These are phyloP conservation scores for Sugiyamaella lignohabitans DNA, from an alignment of 805 yeast genomes.

Conservation along the genomic window DNA sequence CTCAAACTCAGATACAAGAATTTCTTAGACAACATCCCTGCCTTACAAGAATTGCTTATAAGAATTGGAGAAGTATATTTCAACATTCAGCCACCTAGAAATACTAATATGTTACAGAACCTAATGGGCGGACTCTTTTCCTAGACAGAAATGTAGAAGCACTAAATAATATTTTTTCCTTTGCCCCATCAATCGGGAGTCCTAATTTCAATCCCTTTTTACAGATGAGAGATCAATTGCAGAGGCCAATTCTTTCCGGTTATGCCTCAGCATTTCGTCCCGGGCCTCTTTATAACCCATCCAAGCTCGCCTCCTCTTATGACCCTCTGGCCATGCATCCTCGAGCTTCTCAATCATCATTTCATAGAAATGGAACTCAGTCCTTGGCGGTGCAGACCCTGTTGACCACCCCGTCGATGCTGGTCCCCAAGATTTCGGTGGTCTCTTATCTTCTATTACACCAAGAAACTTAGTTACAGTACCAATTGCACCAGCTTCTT, in stretches of 20 bases:
- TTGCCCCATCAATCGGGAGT: too few species aligned
- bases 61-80: constrained; percentile 59
- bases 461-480: constrained; percentile 51
- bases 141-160: too few species aligned
- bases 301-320: constrained; percentile 65
- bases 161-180: too few species aligned
- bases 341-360: constrained; percentile 53
- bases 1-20: constrained; percentile 45
- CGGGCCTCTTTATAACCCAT: constrained; percentile 36
- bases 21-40: constrained; percentile 29
- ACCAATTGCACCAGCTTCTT: constrained; percentile 90
- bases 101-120: constrained; percentile 54
- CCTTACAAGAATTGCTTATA: constrained; percentile 42
- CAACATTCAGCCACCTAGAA: constrained; percentile 47
- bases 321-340: constrained; percentile 69
- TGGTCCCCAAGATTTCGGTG: constrained; percentile 40
- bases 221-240: constrained; percentile 25
- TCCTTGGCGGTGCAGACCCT: constrained; percentile 48
- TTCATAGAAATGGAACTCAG: constrained; percentile 88
- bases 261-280: constrained; percentile 26
- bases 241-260: constrained; percentile 29
- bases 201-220: too few species aligned
- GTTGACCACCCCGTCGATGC: constrained; percentile 13
- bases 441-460: constrained; percentile 54
- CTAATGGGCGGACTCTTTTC: constrained; percentile 69